Percentiles rank a stretch among this genome's conserved stretches.
Evolutionary conservation across 2,329 filamentous ascomycete genomes (phyloP).

Genomic region (Paraphaeosphaeria sporulosa): DNA sequence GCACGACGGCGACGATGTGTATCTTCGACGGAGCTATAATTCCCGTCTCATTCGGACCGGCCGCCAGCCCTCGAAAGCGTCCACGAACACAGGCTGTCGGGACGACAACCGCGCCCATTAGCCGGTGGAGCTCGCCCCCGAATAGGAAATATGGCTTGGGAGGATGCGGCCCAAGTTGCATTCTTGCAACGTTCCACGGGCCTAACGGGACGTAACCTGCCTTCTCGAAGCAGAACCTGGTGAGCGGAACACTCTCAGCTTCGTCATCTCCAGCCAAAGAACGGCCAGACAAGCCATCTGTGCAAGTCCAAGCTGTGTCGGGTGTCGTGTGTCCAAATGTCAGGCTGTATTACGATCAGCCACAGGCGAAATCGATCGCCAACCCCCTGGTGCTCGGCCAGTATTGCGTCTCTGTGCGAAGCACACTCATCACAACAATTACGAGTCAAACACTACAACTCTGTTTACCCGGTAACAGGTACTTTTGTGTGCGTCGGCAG

Average conservation of each 20-base stretch:
- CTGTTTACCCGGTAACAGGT: conserved; percentile 25
- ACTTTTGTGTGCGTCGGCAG: conserved; percentile 24
- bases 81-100: conserved; percentile 29
- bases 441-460: conserved; percentile 20
- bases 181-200: conserved; percentile 39
- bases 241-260: conserved; percentile 17
- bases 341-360: conserved; percentile 9
- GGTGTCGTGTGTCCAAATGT: conserved; percentile 7
- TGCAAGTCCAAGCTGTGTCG: not conserved
- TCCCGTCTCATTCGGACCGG: conserved; percentile 25
- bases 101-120: conserved; percentile 33
- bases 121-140: conserved; percentile 30
- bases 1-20: conserved; percentile 2
- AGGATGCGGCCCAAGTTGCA: conserved; percentile 27
- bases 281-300: conserved; percentile 12
- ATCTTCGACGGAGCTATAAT: conserved; percentile 13
- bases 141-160: conserved; percentile 35
- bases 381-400: not conserved
- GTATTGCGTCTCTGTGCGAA: conserved; percentile 16
- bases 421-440: conserved; percentile 19
- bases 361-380: not conserved
- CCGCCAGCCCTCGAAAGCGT: conserved; percentile 21
- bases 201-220: conserved; percentile 21
- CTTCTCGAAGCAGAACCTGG: conserved; percentile 25
- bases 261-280: conserved; percentile 16